Evolutionary conservation across 2,329 filamentous ascomycete species (phyloP).

Genomic region (Cytospora paraplurivora): DNA sequence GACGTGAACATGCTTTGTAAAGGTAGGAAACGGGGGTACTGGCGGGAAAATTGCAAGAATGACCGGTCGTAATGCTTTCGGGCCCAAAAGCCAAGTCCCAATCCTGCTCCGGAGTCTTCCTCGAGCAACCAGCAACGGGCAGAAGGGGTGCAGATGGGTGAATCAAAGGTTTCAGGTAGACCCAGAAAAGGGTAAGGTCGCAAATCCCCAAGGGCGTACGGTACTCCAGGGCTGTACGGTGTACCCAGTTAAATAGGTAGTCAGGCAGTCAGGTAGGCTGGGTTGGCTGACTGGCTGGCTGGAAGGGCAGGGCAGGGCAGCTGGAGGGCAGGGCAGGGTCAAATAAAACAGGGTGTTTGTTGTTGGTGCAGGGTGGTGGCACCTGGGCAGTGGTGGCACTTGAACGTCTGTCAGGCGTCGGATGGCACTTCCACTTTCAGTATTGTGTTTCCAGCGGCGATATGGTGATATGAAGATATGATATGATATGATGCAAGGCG

Average conservation of each 20-base stretch:
- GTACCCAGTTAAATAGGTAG: not conserved
- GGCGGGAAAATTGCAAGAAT: slow-evolving; percentile 22
- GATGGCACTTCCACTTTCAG: slow-evolving; percentile 19
- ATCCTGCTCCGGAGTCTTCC: slow-evolving; percentile 5
- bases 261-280: too few relatives aligned
- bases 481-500: not conserved
- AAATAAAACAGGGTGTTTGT: too few relatives aligned
- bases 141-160: not conserved
- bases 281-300: not conserved
- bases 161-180: slow-evolving; percentile 11
- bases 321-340: not conserved
- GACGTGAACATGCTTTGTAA: slow-evolving; percentile 28
- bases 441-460: slow-evolving; percentile 7
- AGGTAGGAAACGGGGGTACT: slow-evolving; percentile 20
- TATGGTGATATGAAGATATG: not conserved
- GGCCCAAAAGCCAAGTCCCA: slow-evolving; percentile 3
- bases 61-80: slow-evolving; percentile 4
- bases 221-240: not conserved
- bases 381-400: slow-evolving; percentile 3
- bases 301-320: slow-evolving; percentile 4
- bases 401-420: not conserved
- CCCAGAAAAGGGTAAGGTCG: slow-evolving; percentile 7
- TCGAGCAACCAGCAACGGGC: not conserved
- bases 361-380: too few relatives aligned
- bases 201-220: not conserved